phyloP scores from a whole-genome alignment of 495 filamentous ascomycete species.

The Podospora didyma region DNA sequence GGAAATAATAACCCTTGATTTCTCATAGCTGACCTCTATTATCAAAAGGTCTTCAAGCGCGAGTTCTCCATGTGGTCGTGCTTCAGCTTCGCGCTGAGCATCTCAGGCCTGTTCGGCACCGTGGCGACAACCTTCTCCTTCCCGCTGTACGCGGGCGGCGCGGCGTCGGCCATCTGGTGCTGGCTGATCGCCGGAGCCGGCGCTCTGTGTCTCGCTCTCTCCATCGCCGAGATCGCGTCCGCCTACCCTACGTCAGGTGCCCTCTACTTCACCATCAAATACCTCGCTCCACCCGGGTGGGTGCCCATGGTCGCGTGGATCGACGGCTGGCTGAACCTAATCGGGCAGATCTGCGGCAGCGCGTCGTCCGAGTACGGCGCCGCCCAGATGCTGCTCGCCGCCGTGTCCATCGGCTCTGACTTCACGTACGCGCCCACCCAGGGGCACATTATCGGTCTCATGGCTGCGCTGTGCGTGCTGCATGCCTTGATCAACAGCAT shows the following conservation, averaged over 20 bases:
- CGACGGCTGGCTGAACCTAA: conserved; percentile 60
- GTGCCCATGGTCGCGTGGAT: conserved; percentile 43
- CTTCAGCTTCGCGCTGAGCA: conserved; percentile 57
- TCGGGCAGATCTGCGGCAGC: conserved; percentile 59
- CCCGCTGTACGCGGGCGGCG: conserved; percentile 51
- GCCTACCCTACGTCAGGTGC: conserved; percentile 51
- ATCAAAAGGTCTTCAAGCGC: conserved; percentile 56
- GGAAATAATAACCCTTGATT: no score
- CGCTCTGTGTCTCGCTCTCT: conserved; percentile 55
- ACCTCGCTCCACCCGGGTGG: conserved; percentile 30
- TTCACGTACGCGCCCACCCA: conserved; percentile 48
- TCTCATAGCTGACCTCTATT: no score
- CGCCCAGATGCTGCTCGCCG: conserved; percentile 59
- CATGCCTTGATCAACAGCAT: conserved; percentile 51
- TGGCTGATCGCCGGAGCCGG: conserved; percentile 56
- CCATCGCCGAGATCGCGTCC: conserved; percentile 49
- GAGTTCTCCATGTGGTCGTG: conserved; percentile 57
- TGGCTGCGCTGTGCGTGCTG: conserved; percentile 52
- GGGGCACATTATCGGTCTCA: conserved; percentile 50
- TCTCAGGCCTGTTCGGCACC: conserved; percentile 53
- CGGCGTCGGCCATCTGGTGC: conserved; percentile 53
- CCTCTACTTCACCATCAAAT: conserved; percentile 42
- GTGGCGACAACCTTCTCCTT: conserved; percentile 54
- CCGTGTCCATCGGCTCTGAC: conserved; percentile 54
- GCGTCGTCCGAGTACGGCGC: conserved; percentile 62